phyloP scores from a whole-genome alignment of 2,329 filamentous ascomycete species.

The Trichoderma arundinaceum region DNA sequence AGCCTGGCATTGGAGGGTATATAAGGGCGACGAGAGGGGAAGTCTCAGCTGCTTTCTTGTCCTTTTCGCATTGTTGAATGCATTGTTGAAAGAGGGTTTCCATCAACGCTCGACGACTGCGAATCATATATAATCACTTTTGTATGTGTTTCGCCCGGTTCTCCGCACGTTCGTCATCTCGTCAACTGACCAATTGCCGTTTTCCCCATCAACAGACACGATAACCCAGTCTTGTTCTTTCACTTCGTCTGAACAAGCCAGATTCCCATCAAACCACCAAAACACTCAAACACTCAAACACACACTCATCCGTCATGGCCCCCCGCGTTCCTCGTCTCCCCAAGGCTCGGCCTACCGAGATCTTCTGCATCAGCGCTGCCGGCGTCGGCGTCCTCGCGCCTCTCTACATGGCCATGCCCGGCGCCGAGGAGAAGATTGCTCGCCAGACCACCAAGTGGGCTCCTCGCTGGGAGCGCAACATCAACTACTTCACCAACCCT shows the following conservation, averaged over 20 bases:
- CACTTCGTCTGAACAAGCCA: not conserved
- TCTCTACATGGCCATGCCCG: conserved; percentile 63
- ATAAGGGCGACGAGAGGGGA: not conserved
- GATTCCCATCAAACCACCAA: too few species aligned
- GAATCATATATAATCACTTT: not conserved
- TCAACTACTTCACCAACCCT: conserved; percentile 58
- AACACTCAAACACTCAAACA: conserved; percentile 28
- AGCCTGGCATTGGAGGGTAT: conserved; percentile 17
- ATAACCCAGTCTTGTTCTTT: not conserved
- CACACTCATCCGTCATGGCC: conserved; percentile 51
- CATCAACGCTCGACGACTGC: not conserved
- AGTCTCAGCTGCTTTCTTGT: not conserved
- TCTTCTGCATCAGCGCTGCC: conserved; percentile 59
- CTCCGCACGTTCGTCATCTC: not conserved
- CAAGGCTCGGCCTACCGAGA: conserved; percentile 54
- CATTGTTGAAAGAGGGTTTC: not conserved
- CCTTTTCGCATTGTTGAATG: not conserved
- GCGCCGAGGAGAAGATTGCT: conserved; percentile 60
- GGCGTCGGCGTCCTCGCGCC: conserved; percentile 61
- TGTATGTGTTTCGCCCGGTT: not conserved
- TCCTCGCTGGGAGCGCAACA: conserved; percentile 64
- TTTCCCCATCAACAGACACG: too few species aligned
- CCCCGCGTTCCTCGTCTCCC: conserved; percentile 54
- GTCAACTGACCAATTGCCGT: too few species aligned
- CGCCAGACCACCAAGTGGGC: conserved; percentile 63